A percentile compares a stretch with the other conserved stretches of the same genome.
These are phyloP conservation scores for Teunomyces lycoperdinae DNA, from an alignment of 805 yeast species.

Conservation along the genomic window DNA sequence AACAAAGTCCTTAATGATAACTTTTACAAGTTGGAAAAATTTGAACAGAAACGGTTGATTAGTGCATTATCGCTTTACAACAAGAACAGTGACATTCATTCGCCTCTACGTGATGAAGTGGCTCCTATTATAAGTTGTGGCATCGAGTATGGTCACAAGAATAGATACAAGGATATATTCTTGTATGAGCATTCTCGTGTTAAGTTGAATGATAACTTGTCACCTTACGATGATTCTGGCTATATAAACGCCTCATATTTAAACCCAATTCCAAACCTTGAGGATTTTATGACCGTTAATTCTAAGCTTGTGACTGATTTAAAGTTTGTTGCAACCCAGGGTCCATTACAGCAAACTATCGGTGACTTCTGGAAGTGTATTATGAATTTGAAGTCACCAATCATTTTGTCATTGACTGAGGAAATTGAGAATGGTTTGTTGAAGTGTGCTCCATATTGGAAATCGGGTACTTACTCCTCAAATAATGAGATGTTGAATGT, in stretches of 20 bases:
- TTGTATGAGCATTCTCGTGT: constrained; percentile 88
- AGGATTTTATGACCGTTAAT: constrained; percentile 8
- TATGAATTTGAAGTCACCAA: constrained; percentile 56
- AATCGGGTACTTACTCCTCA: constrained; percentile 48
- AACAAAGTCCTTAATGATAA: constrained; percentile 24
- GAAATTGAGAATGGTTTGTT: constrained; percentile 73
- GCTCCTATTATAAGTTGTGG: constrained; percentile 63
- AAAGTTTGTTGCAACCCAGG: constrained; percentile 76
- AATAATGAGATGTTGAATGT: constrained; percentile 23
- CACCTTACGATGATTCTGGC: constrained; percentile 34
- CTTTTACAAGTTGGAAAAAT: constrained; percentile 64
- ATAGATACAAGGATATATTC: constrained; percentile 84
- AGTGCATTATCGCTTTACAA: constrained; percentile 17
- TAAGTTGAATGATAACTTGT: constrained; percentile 33
- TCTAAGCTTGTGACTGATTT: constrained; percentile 10
- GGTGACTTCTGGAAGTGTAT: constrained; percentile 85
- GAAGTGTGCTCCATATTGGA: constrained; percentile 82
- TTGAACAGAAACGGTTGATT: constrained; percentile 67
- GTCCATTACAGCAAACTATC: constrained; percentile 72
- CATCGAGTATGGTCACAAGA: constrained; percentile 59
- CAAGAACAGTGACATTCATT: background rate
- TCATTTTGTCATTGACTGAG: constrained; percentile 73
- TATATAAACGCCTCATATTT: constrained; percentile 87
- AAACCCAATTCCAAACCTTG: constrained; percentile 16
- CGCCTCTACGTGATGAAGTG: constrained; percentile 15